Evolutionary conservation across 176 grass and related monocot species (phyloP).

Genomic region (Pharus latifolius): DNA sequence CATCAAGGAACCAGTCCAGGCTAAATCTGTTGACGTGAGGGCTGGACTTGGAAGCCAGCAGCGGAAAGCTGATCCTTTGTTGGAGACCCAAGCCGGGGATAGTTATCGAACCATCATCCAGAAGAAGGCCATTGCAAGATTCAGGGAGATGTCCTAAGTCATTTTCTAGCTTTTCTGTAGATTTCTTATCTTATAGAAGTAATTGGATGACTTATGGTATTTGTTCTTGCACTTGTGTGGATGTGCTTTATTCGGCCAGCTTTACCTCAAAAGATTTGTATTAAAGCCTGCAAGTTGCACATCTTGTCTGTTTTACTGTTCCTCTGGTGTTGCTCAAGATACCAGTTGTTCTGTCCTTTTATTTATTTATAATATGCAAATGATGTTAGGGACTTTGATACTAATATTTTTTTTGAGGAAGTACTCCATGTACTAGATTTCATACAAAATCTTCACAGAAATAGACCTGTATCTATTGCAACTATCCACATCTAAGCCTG

Average conservation of each 20-base stretch:
- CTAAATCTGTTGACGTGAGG: constrained; percentile 66
- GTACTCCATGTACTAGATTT: too few relatives aligned
- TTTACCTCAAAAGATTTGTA: too few relatives aligned
- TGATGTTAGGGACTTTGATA: too few relatives aligned
- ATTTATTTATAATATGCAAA: too few relatives aligned
- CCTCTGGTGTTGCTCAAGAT: too few relatives aligned
- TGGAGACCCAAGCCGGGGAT: constrained; percentile 81
- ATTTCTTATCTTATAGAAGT: not conserved
- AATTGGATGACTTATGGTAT: not conserved
- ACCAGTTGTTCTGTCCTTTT: too few relatives aligned
- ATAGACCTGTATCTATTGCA: too few relatives aligned
- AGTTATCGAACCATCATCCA: constrained; percentile 95
- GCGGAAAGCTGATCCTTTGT: constrained; percentile 41
- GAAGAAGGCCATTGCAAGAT: constrained; percentile 96
- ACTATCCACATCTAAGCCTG: too few relatives aligned
- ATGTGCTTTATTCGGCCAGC: not conserved
- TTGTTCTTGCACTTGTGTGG: not conserved
- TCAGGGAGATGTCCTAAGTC: constrained; percentile 66
- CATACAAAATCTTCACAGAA: too few relatives aligned
- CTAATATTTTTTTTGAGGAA: too few relatives aligned
- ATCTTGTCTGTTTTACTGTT: too few relatives aligned
- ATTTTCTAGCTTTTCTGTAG: not conserved
- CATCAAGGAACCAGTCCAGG: constrained; percentile 93
- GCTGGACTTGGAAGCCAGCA: constrained; percentile 79
- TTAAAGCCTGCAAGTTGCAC: too few relatives aligned